A percentile compares a stretch with the other conserved stretches of the same genome.
phyloP scores from a whole-genome alignment of 2,329 filamentous ascomycete genomes.

The Penicillium sp. region DNA sequence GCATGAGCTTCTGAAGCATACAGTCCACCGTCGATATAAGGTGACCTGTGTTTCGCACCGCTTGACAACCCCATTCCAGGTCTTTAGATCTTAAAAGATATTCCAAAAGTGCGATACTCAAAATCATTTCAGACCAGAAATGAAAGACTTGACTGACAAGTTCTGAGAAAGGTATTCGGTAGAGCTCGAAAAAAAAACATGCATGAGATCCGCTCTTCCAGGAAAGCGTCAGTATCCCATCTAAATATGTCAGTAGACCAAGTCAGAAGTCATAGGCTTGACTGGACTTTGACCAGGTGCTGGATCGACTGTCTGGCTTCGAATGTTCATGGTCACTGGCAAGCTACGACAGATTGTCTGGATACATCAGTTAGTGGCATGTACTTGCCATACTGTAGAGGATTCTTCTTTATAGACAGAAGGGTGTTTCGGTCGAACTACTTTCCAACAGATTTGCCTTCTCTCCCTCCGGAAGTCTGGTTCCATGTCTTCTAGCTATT shows the following conservation, averaged over 20 bases:
- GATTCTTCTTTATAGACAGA: too few species aligned
- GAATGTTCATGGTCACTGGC: constrained; percentile 14
- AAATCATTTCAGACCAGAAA: constrained; percentile 41
- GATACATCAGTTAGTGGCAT: background rate
- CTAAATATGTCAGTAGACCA: too few species aligned
- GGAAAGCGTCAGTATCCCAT: too few species aligned
- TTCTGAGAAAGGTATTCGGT: constrained; percentile 23
- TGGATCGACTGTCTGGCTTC: constrained; percentile 9
- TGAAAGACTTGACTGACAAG: constrained; percentile 35
- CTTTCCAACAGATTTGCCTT: too few species aligned
- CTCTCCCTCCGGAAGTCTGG: too few species aligned
- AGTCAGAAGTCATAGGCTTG: too few species aligned
- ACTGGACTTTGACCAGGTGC: too few species aligned
- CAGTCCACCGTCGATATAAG: constrained; percentile 32
- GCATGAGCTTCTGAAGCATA: constrained; percentile 30
- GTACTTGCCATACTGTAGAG: too few species aligned
- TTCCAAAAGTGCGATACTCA: constrained; percentile 36
- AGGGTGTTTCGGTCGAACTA: too few species aligned
- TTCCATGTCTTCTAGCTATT: too few species aligned
- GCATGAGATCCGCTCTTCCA: too few species aligned
- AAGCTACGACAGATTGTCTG: background rate
- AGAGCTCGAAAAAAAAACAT: constrained; percentile 34
- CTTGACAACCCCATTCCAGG: constrained; percentile 40
- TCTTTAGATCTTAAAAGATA: constrained; percentile 39
- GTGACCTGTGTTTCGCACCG: constrained; percentile 33